These are phyloP conservation scores for Linnemannia zychae DNA, from an alignment of 192 early-diverging fungal genomes.

Conservation along the genomic window DNA sequence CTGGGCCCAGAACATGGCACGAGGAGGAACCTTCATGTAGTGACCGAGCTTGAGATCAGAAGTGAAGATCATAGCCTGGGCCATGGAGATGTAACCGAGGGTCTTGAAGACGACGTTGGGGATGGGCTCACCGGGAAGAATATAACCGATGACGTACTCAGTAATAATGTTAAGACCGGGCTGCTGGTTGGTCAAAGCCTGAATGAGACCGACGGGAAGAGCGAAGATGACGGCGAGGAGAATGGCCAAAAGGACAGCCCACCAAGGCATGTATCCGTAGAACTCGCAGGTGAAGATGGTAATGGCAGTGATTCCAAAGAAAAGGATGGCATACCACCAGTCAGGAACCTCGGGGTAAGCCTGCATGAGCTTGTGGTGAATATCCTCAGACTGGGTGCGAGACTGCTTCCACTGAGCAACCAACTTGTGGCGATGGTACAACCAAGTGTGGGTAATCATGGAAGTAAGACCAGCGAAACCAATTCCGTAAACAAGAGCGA, in stretches of 20 bases:
- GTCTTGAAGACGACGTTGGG: slow-evolving; percentile 69
- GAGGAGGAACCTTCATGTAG: slow-evolving; percentile 15
- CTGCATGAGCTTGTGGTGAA: slow-evolving; percentile 78
- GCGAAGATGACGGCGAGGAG: slow-evolving; percentile 45
- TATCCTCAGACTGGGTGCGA: slow-evolving; percentile 50
- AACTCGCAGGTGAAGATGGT: slow-evolving; percentile 42
- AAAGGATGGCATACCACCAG: slow-evolving; percentile 61
- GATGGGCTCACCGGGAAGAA: slow-evolving; percentile 63
- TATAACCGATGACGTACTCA: slow-evolving; percentile 69
- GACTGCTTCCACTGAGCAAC: slow-evolving; percentile 43
- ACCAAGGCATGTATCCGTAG: slow-evolving; percentile 60
- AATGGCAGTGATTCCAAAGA: slow-evolving; percentile 37
- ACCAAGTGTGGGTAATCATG: slow-evolving; percentile 64
- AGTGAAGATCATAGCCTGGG: slow-evolving; percentile 81
- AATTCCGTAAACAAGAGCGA: slow-evolving; percentile 61
- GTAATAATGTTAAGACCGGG: slow-evolving; percentile 66
- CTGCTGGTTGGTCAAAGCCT: slow-evolving; percentile 64
- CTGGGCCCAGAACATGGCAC: slow-evolving; percentile 67
- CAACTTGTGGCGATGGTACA: slow-evolving; percentile 73
- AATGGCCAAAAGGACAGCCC: slow-evolving; percentile 57
- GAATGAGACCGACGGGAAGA: slow-evolving; percentile 68
- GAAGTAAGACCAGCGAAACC: slow-evolving; percentile 67
- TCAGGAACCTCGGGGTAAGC: slow-evolving; percentile 65
- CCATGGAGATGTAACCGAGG: slow-evolving; percentile 65
- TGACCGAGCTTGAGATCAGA: slow-evolving; percentile 74